Evolutionary conservation across 257 asterid species (phyloP).

Genomic region (Ilex aquifolium): DNA sequence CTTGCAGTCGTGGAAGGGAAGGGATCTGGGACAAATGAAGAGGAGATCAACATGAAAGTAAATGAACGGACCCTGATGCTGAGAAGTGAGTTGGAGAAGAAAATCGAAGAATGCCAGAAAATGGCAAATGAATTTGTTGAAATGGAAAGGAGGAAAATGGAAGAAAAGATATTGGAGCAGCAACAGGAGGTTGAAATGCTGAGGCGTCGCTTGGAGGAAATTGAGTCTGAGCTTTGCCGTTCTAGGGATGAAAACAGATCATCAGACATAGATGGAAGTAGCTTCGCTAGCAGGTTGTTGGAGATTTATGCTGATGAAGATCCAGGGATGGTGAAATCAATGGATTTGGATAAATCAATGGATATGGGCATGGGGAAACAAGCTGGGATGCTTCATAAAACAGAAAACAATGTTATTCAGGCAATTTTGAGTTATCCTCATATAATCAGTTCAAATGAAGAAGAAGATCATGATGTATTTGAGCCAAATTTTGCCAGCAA

Average conservation of each 20-base stretch:
- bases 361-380: conserved; percentile 51
- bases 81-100: conserved; percentile 55
- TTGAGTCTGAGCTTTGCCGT: conserved; percentile 49
- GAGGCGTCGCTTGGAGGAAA: conserved; percentile 65
- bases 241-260: conserved; percentile 36
- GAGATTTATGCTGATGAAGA: conserved; percentile 50
- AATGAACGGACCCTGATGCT: conserved; percentile 37
- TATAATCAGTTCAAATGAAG: conserved; percentile 27
- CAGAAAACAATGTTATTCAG: conserved; percentile 10
- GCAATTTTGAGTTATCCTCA: conserved; percentile 23
- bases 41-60: conserved; percentile 55
- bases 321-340: conserved; percentile 87
- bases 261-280: conserved; percentile 48
- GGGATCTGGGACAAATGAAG: conserved; percentile 30
- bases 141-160: conserved; percentile 78
- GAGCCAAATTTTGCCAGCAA: conserved; percentile 32
- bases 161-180: conserved; percentile 48
- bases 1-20: conserved; percentile 40
- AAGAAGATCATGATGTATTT: conserved; percentile 20
- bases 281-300: conserved; percentile 55
- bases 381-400: background rate
- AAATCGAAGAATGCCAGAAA: conserved; percentile 55
- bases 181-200: conserved; percentile 68
- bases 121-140: conserved; percentile 56
- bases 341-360: conserved; percentile 76